Conservation (phyloP, 2,329 filamentous ascomycete genomes). For the Emericellopsis atlantica region DNA sequence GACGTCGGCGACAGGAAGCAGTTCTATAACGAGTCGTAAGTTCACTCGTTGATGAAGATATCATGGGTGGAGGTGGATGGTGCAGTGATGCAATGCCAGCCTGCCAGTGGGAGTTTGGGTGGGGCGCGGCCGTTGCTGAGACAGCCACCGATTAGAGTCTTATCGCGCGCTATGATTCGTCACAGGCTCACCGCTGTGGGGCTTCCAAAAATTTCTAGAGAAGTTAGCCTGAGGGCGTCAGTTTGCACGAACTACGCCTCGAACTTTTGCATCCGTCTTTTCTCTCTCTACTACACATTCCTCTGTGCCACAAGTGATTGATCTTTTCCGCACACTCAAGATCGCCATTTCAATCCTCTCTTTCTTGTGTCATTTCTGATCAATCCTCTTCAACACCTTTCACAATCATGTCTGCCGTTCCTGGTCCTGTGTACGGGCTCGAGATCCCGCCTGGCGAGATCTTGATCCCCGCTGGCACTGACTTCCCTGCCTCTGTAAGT, state of each 20-base stretch:
- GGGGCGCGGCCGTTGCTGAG: constrained; percentile 15
- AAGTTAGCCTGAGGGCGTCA: too few species aligned
- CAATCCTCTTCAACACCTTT: background rate
- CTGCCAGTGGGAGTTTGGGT: background rate
- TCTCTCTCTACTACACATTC: background rate
- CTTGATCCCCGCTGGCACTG: constrained; percentile 64
- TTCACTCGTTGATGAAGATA: constrained; percentile 7
- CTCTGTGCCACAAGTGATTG: too few species aligned
- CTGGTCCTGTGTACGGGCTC: constrained; percentile 82
- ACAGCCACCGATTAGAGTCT: constrained; percentile 18
- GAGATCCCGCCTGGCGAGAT: constrained; percentile 78
- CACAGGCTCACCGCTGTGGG: background rate
- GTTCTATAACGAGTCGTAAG: constrained; percentile 24
- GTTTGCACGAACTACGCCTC: background rate
- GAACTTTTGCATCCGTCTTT: background rate
- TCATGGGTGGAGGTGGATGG: too few species aligned
- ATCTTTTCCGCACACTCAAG: background rate
- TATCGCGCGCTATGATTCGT: constrained; percentile 18
- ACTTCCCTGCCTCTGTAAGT: constrained; percentile 77
- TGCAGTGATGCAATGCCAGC: too few species aligned
- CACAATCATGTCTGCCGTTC: constrained; percentile 40
- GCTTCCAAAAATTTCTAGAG: constrained; percentile 20
- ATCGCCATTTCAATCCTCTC: background rate
- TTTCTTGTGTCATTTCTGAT: background rate
- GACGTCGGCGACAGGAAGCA: constrained; percentile 36